Conservation (phyloP, 768 basidiomycete species). For the Leccinellum albellum region DNA sequence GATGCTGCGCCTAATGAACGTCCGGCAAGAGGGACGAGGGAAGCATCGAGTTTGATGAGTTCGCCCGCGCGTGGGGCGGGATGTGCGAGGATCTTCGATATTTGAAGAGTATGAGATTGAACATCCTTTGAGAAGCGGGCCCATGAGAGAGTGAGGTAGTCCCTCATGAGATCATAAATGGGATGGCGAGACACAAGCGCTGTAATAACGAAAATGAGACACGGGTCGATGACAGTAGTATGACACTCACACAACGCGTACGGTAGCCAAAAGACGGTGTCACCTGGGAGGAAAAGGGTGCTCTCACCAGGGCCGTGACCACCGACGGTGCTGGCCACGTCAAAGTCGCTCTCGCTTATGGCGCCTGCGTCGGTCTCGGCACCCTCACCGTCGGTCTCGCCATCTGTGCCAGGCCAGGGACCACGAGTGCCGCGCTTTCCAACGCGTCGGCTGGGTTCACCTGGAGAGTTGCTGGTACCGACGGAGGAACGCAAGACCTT, state of each 20-base stretch:
- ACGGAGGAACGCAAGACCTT: slow-evolving; percentile 58
- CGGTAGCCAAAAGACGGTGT: slow-evolving; percentile 93
- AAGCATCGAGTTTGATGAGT: slow-evolving; percentile 80
- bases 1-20: slow-evolving; percentile 46
- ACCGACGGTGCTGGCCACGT: slow-evolving; percentile 67
- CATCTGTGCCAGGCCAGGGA: slow-evolving; percentile 64
- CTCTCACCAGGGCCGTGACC: slow-evolving; percentile 85
- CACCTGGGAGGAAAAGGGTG: slow-evolving; percentile 82
- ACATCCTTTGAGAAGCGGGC: slow-evolving; percentile 93
- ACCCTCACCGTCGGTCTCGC: slow-evolving; percentile 76
- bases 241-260: slow-evolving; percentile 75
- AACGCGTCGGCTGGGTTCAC: slow-evolving; percentile 58
- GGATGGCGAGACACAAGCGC: slow-evolving; percentile 89
- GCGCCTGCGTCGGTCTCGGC: slow-evolving; percentile 64
- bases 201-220: slow-evolving; percentile 28
- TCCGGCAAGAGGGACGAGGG: slow-evolving; percentile 44
- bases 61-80: slow-evolving; percentile 87
- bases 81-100: slow-evolving; percentile 82
- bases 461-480: slow-evolving; percentile 36
- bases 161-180: slow-evolving; percentile 92
- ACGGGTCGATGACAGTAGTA: background rate
- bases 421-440: slow-evolving; percentile 59
- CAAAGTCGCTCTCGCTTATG: slow-evolving; percentile 84
- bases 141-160: slow-evolving; percentile 94
- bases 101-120: slow-evolving; percentile 86